Evolutionary conservation across 805 yeast species (phyloP), one percentile per base, ranked within the genome.

Genomic region (Monosporozyma aerobia): DNA sequence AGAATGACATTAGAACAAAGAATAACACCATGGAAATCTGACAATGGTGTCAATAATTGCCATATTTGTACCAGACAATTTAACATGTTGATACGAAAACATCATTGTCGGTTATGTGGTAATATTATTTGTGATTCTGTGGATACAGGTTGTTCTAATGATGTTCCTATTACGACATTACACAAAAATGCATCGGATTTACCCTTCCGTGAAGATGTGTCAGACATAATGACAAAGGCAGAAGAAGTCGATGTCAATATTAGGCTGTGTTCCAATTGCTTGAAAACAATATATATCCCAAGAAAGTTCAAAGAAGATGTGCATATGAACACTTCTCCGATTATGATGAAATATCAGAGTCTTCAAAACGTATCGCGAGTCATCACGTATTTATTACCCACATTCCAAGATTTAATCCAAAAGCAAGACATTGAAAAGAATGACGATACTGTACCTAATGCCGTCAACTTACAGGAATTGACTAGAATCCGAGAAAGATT

Each of bases 81-180:
- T 65, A 73, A 77, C 10, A 69, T 85, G 45, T 63, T 80, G 0
- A 59, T 78, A 25, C 71, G 97, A 49, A 87, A 85, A 57, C 98
- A 94, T 64, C 99, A 92, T 65, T 94, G 99, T 67, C 72, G 98
- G 39, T 67, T 90, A 27, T 92, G 99, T 71, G 98, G 98, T 0
- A 63, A 68, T 29, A 79, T 86, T 1, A 87, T 89, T 0, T 92
- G 97, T 69, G 95, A 85, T 27, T 83, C 82, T 57, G 59, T 66
- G 50, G 69, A 54, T 48, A 77, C 73, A 8, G 82, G 72, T 13
- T 92, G 99, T 65, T 89, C 97, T 0, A 79, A 82, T 63, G 80
- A 81, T 52, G 83, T 88, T 0, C 87, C 87, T 0, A 59, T 83
- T 1, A 64, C 49, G 22, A 54, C 54, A 8, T 53, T 71, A 30